These are phyloP conservation scores for Astrothelium subdiscretum DNA, from an alignment of 495 filamentous ascomycete genomes.

Conservation along the genomic window DNA sequence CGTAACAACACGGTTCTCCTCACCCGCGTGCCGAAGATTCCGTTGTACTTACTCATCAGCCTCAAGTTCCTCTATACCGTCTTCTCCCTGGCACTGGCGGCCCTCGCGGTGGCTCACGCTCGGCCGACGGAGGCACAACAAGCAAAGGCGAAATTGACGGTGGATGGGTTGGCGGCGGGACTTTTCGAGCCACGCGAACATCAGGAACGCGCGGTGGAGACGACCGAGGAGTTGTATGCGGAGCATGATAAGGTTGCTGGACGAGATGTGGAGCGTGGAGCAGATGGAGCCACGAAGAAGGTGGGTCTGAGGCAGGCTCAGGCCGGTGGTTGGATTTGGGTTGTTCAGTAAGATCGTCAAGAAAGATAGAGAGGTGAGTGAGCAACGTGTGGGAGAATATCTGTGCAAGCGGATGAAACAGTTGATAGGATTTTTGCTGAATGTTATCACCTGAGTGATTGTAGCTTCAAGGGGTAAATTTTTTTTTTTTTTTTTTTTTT, in stretches of 20 bases:
- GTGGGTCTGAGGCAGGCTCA: conserved; percentile 7
- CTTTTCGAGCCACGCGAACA: conserved; percentile 5
- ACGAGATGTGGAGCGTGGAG: conserved; percentile 1
- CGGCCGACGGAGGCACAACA: conserved; percentile 5
- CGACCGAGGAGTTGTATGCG: conserved; percentile 6
- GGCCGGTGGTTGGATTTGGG: conserved; percentile 5
- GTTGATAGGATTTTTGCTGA: not conserved
- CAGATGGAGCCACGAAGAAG: not conserved
- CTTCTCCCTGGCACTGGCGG: conserved; percentile 2
- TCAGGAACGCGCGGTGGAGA: conserved; percentile 2
- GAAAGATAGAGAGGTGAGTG: not conserved
- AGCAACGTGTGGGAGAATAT: not conserved
- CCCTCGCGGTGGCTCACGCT: not conserved
- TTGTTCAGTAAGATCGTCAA: not conserved
- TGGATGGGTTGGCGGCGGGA: conserved; percentile 8
- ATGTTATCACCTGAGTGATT: not conserved
- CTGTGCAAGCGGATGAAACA: not conserved
- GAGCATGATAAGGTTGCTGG: conserved; percentile 6
- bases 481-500: too few relatives aligned
- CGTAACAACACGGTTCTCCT: conserved; percentile 8
- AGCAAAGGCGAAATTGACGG: conserved; percentile 7
- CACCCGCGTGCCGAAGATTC: conserved; percentile 15
- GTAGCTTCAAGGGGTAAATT: not conserved
- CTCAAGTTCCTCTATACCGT: conserved; percentile 11
- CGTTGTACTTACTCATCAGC: conserved; percentile 16